Base-by-base conservation (phyloP, 179 eudicot genomes). In the Corrigiola litoralis region DNA sequence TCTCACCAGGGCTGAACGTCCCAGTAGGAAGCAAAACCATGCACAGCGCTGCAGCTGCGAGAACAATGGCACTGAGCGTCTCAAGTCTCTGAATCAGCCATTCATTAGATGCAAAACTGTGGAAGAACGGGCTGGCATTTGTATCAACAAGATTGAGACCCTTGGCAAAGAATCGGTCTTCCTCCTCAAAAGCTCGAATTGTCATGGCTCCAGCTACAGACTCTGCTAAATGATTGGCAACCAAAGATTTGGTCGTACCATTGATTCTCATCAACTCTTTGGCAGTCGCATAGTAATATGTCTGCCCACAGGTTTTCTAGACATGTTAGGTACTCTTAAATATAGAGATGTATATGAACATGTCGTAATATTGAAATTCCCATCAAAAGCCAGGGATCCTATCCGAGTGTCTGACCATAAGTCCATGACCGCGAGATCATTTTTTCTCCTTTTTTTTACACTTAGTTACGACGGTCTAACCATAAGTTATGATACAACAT, bases 1-100 rank as follows among this genome's bases (percentile, higher is more conserved):
- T 63, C 80, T 28, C 40, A 84, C 96, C 94, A 14, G 96, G 71
- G 81, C 79, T 76, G 68, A 87, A 81, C 38, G 92, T 86, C 61
- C 88, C 92, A 3, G 84, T 55, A 42, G 94, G 96, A 48, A 86
- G 90, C 78, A 89, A 65, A 72, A 83, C 87, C 85, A 89, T 82
- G 79, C 89, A 84, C 47, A 87, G 81, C 7, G 88, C 85, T 28
- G 92, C 84, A 12, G 84, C 75, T 32, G 90, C 67, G 6, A 87
- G 81, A 71, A 83, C 81, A 32, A 66, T 51, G 37, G 90, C 90
- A 71, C 82, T 77, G 24, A 89, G 82, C 9, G 61, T 81, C 70
- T 89, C 96, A 31, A 89, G 77, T 63, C 96, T 78, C 64, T 77
- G 90, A 69, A 89, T 84, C 71, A 89, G 50, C 96, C 94, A 86